Conservation (phyloP, 371 early-diverging fungal genomes). For the Mortierella sp. region DNA sequence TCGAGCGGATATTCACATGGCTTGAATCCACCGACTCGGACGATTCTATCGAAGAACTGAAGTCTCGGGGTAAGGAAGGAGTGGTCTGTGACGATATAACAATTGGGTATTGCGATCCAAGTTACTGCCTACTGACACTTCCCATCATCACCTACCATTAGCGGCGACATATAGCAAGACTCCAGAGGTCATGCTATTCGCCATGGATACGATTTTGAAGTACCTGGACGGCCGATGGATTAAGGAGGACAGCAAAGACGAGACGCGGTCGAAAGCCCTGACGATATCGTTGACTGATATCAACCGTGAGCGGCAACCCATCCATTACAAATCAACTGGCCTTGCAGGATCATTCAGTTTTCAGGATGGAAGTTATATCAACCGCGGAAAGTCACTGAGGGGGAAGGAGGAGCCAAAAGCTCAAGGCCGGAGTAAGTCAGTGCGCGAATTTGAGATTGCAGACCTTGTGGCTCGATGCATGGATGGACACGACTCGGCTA, state of each 20-base stretch:
- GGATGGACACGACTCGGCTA: conserved; percentile 33
- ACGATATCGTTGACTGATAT: conserved; percentile 41
- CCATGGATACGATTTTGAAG: conserved; percentile 33
- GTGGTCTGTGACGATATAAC: too few relatives aligned
- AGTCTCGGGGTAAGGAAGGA: conserved; percentile 25
- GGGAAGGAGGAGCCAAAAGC: conserved; percentile 24
- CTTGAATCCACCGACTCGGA: conserved; percentile 29
- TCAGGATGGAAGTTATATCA: conserved; percentile 23
- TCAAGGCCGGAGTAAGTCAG: conserved; percentile 16
- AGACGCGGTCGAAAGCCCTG: conserved; percentile 10
- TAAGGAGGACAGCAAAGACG: conserved; percentile 19
- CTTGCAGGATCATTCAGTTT: conserved; percentile 23
- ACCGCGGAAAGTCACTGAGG: conserved; percentile 33
- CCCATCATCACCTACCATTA: background rate
- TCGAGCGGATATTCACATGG: conserved; percentile 52
- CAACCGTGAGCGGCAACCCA: conserved; percentile 39
- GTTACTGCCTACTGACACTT: background rate
- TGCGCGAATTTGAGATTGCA: conserved; percentile 35
- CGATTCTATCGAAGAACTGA: conserved; percentile 38
- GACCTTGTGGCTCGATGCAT: conserved; percentile 46
- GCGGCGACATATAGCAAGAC: conserved; percentile 32
- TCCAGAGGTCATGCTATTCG: conserved; percentile 41
- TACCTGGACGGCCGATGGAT: conserved; percentile 55
- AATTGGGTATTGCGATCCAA: background rate
- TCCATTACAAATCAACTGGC: conserved; percentile 36